These are phyloP conservation scores for Pinus taeda DNA, from an alignment of 75 land plant species.

Conservation along the genomic window DNA sequence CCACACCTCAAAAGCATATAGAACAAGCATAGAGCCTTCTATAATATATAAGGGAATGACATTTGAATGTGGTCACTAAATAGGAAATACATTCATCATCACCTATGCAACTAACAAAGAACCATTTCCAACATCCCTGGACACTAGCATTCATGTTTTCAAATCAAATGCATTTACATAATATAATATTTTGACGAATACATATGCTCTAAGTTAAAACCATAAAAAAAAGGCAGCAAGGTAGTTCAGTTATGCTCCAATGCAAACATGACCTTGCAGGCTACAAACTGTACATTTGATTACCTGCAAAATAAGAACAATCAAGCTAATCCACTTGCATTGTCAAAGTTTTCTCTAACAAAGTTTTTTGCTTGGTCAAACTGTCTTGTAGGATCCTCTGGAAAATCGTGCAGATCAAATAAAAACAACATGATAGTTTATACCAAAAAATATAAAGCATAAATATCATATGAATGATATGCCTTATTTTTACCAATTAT, in stretches of 20 bases:
- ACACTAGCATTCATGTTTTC: background rate
- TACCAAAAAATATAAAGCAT: too few relatives aligned
- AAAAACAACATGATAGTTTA: too few relatives aligned
- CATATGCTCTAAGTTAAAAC: background rate
- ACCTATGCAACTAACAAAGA: too few relatives aligned
- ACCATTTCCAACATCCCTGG: too few relatives aligned
- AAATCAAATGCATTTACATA: background rate
- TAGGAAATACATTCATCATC: too few relatives aligned
- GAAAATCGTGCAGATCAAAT: too few relatives aligned
- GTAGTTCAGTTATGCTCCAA: background rate
- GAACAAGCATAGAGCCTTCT: too few relatives aligned
- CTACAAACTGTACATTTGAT: background rate
- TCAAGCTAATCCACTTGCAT: constrained; percentile 56
- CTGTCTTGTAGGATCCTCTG: constrained; percentile 58
- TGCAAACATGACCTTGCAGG: background rate
- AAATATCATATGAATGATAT: too few relatives aligned
- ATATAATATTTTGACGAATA: background rate
- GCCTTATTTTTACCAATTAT: background rate
- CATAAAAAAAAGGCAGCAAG: background rate
- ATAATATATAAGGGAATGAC: background rate
- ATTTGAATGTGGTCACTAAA: background rate
- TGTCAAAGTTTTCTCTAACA: constrained; percentile 45
- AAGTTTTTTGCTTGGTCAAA: constrained; percentile 56
- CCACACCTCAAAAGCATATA: too few relatives aligned
- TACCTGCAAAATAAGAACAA: constrained; percentile 55